Evolutionary conservation across 345 rosid species (phyloP), one percentile per base, ranked within the genome.

Genomic region (Firmiana major): DNA sequence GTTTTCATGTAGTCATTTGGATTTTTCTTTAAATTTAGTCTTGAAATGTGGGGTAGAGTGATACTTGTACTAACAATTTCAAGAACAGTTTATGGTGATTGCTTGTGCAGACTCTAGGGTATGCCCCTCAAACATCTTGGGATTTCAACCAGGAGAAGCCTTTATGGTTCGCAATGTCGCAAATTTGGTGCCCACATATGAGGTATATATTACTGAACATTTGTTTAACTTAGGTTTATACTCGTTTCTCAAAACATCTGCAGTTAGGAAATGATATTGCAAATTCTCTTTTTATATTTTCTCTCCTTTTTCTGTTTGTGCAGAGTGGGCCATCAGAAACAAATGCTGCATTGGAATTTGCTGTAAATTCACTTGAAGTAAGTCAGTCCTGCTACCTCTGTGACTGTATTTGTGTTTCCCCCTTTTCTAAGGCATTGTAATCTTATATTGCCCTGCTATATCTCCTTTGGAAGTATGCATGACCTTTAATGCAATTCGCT

Each of bases 71-170:
- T 84, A 77, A 82, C 82, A 54, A n/a, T 65, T 62, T 82, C 71
- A 43, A 83, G 83, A 77, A 84, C 93, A 93, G 99, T 92, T 96
- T 84, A 86, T 91, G 93, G 97, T 92, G 87, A 88, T 93, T 81
- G 95, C 99, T 79, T 96, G 99, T 86, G 98, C 92, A 58, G 99
- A 96, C 84, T 96, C 99, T 63, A 90, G 98, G 84, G 98, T 96
- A 72, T 96, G 99, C 80, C 99, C 99, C 75, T 92, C 99, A 46
- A 87, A 77, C 65, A 76, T 92, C 76, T 79, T 96, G 58, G 99
- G 99, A 81, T 92, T 96, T 80, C 92, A 91, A 86, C 99, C 99
- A 10, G 99, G 99, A 77, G 99, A 92, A 83, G 97, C 99, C 75
- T 96, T 96, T 86, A 86, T 83, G 15, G 89, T 96, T 64, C 97